Base-by-base conservation (phyloP, 169 alveolate species). In the Fabrea salina region DNA sequence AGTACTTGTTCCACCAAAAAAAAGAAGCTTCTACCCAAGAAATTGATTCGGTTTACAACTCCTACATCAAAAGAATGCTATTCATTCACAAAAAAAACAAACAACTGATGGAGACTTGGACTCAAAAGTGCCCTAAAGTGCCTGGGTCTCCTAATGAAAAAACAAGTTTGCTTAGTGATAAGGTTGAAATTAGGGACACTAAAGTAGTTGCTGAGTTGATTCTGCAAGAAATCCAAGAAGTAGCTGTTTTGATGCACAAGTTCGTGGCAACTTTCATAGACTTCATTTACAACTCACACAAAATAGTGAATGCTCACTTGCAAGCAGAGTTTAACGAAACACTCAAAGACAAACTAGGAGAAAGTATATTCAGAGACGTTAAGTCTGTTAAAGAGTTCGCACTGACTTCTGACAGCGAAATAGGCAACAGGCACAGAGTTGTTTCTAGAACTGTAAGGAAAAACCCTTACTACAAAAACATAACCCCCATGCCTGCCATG, bases 271-370 rank as follows among this genome's bases (percentile, higher is more conserved):
- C 66, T 68, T 59, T 57, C 40, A 54, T 56, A 54, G 79, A 76
- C 33, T 5, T 79, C 76, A 66, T 54, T 66, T 70, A 74, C 57
- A 79, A 58, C 67, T 47, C 53, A 41, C 54, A 70, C 3, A 68
- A 40, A 71, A 35, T 58, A 37, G 72, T 32, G 50, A n/a, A 27
- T 37, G 68, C 51, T 66, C 54, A 13, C 49, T 54, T 71, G 54
- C 74, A 54, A 35, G 16, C 25, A 16, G 30, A 43, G 16, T 64
- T 19, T 53, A 41, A 67, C 74, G 57, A 25, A 53, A 81, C 25
- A 53, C 77, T 79, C 66, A 59, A 47, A 74, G 57, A 67, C 68
- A 75, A 41, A 53, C 82, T 56, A 74, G 75, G 75, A 30, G 70
- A 68, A 57, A 56, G 53, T 19, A 70, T 80, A 3, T 57, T 70